Conservation (phyloP, 495 filamentous ascomycete species). For the Hamigera avellanea region DNA sequence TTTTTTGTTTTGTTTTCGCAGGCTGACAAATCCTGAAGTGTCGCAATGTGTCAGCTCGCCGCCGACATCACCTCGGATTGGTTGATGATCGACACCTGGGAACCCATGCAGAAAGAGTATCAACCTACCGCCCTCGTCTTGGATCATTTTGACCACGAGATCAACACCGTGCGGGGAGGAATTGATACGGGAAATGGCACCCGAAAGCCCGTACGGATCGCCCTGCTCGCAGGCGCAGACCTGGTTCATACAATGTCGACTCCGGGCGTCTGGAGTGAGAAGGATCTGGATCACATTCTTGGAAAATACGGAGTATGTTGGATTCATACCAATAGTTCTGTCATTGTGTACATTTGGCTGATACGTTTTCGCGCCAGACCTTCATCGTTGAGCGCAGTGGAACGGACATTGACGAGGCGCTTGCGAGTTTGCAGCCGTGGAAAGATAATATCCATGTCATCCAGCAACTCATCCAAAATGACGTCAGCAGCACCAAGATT, state of each 20-base stretch:
- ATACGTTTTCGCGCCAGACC: constrained; percentile 24
- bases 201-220: constrained; percentile 50
- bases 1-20: too few relatives aligned
- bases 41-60: constrained; percentile 67
- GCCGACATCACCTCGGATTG: constrained; percentile 62
- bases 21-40: too few relatives aligned
- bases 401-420: constrained; percentile 78
- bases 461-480: constrained; percentile 79
- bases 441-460: constrained; percentile 77
- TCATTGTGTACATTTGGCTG: not conserved
- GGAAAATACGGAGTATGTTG: constrained; percentile 56
- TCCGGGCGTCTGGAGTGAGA: constrained; percentile 64
- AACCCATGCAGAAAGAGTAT: constrained; percentile 63
- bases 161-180: constrained; percentile 67
- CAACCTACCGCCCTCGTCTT: constrained; percentile 81
- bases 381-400: constrained; percentile 86
- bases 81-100: constrained; percentile 83
- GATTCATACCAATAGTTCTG: not conserved
- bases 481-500: constrained; percentile 84
- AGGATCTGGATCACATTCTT: constrained; percentile 82
- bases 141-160: constrained; percentile 81
- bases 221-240: constrained; percentile 71
- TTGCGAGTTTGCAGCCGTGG: constrained; percentile 61
- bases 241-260: constrained; percentile 79
- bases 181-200: constrained; percentile 54